A percentile compares a stretch with the other conserved stretches of the same genome.
phyloP scores from a whole-genome alignment of 202 grass and related monocot genomes.

The Zizania palustris region DNA sequence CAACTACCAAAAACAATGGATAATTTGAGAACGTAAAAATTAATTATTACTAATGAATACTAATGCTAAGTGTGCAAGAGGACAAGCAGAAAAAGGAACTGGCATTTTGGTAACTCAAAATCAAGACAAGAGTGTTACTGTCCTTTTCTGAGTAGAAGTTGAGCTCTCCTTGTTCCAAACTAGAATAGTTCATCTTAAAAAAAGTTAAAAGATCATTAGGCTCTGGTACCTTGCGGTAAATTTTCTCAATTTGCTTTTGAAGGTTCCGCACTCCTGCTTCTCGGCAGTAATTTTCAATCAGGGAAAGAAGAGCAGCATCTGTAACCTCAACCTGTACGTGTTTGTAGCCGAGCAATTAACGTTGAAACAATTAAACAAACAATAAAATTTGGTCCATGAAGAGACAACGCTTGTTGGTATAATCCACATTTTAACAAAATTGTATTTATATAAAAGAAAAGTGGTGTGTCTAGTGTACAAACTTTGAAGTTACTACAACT shows the following conservation, averaged over 20 bases:
- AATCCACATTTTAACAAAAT: slow-evolving; percentile 21
- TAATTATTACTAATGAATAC: slow-evolving; percentile 21
- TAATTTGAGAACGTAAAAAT: slow-evolving; percentile 4
- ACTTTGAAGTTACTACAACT: neutral
- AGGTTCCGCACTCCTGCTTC: slow-evolving; percentile 99
- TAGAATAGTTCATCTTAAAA: slow-evolving; percentile 1
- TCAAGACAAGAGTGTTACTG: neutral
- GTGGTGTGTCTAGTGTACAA: neutral
- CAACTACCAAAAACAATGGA: neutral
- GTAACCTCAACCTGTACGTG: slow-evolving; percentile 88
- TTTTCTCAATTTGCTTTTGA: slow-evolving; percentile 99
- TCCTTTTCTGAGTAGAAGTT: slow-evolving; percentile 28
- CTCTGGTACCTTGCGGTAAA: slow-evolving; percentile 89
- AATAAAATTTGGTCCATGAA: slow-evolving; percentile 24
- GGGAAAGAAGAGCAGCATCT: slow-evolving; percentile 87
- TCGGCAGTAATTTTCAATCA: slow-evolving; percentile 95
- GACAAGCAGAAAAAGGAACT: slow-evolving; percentile 1
- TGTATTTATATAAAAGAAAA: no score
- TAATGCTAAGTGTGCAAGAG: slow-evolving; percentile 11
- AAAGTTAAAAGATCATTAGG: slow-evolving; percentile 33
- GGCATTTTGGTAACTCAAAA: neutral
- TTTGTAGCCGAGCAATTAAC: slow-evolving; percentile 30
- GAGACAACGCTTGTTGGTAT: slow-evolving; percentile 1
- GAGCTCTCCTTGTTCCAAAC: slow-evolving; percentile 22
- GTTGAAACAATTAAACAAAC: slow-evolving; percentile 22